Percentiles rank a stretch among this genome's conserved stretches.
Conservation (phyloP, 768 basidiomycete genomes). For the Mrakia blollopis region DNA sequence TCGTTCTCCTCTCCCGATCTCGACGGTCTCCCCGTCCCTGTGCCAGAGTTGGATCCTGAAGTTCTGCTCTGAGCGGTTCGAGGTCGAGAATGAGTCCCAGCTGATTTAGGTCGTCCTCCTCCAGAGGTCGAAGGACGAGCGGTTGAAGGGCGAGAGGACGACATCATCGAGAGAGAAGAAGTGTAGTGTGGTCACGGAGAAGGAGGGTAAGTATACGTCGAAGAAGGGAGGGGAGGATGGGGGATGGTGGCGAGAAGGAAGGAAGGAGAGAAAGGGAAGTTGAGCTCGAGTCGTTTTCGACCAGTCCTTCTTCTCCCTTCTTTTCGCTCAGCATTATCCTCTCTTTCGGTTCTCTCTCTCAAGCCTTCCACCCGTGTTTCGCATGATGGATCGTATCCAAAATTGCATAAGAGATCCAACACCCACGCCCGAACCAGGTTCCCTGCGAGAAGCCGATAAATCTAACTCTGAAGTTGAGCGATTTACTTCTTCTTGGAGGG, state of each 20-base stretch:
- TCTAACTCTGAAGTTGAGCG: background rate
- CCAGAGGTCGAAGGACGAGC: background rate
- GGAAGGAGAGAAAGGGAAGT: background rate
- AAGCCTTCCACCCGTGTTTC: too few relatives aligned
- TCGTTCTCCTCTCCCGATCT: slow-evolving; percentile 6
- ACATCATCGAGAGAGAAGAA: background rate
- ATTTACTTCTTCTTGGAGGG: slow-evolving; percentile 32
- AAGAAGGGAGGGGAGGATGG: too few relatives aligned
- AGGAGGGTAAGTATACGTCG: background rate
- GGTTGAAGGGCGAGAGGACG: background rate
- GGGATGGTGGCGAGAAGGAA: too few relatives aligned
- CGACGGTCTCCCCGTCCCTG: background rate
- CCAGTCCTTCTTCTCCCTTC: background rate
- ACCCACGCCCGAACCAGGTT: background rate
- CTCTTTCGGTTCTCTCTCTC: background rate
- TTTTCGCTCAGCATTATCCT: too few relatives aligned
- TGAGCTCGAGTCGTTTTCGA: background rate
- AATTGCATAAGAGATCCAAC: background rate
- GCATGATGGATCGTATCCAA: background rate
- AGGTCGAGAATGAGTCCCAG: background rate
- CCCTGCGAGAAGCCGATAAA: too few relatives aligned
- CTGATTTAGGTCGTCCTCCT: background rate
- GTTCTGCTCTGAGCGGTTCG: background rate
- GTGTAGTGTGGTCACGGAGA: background rate
- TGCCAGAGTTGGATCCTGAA: background rate